Conservation (phyloP, 2,329 filamentous ascomycete genomes). For the Fusarium subtropicale region DNA sequence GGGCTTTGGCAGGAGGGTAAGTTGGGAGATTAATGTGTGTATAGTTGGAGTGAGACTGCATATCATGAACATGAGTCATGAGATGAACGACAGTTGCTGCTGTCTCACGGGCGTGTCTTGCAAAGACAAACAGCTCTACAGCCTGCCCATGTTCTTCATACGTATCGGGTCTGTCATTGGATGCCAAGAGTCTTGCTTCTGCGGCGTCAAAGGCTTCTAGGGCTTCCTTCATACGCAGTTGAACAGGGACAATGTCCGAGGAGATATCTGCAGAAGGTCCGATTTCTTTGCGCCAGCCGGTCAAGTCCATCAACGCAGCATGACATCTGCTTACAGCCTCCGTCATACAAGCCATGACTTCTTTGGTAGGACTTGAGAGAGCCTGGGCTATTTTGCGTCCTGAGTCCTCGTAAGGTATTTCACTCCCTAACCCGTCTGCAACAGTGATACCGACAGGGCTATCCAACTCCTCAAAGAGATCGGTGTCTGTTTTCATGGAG, state of each 20-base stretch:
- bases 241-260: conserved; percentile 55
- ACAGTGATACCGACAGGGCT: conserved; percentile 32
- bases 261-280: conserved; percentile 58
- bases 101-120: conserved; percentile 65
- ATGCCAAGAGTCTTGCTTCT: conserved; percentile 60
- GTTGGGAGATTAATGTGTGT: conserved; percentile 62
- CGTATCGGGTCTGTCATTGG: conserved; percentile 57
- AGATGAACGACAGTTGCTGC: conserved; percentile 61
- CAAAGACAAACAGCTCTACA: conserved; percentile 66
- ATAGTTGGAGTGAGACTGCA: conserved; percentile 56
- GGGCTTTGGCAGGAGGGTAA: conserved; percentile 64
- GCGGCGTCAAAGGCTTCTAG: conserved; percentile 60
- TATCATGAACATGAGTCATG: conserved; percentile 59
- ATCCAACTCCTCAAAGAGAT: conserved; percentile 55
- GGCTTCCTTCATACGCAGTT: conserved; percentile 56
- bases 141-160: conserved; percentile 62
- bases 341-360: conserved; percentile 61
- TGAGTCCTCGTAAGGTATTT: conserved; percentile 30
- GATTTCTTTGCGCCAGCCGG: conserved; percentile 61
- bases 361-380: conserved; percentile 60
- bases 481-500: conserved; percentile 62
- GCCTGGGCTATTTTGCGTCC: conserved; percentile 42
- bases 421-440: conserved; percentile 9
- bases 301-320: conserved; percentile 65
- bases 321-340: conserved; percentile 60